A percentile compares a stretch with the other conserved stretches of the same genome.
These are phyloP conservation scores for Blastomyces gilchristii DNA, from an alignment of 2,329 filamentous ascomycete species.

Conservation along the genomic window DNA sequence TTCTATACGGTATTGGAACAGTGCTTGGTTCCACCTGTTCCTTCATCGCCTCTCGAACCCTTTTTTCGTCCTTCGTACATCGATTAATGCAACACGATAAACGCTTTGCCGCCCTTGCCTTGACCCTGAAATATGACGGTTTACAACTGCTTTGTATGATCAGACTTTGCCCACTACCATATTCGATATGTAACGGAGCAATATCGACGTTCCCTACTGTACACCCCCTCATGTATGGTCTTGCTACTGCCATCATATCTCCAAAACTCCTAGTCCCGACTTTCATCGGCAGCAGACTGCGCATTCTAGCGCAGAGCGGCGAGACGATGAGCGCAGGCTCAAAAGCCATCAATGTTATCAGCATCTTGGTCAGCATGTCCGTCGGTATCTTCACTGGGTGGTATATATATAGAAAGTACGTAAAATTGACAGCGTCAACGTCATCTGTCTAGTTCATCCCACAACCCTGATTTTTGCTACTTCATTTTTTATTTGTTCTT, in stretches of 20 bases:
- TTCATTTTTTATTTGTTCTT: background rate
- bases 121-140: slow-evolving; percentile 84
- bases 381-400: slow-evolving; percentile 68
- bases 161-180: slow-evolving; percentile 82
- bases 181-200: slow-evolving; percentile 86
- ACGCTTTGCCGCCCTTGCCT: slow-evolving; percentile 75
- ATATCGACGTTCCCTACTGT: slow-evolving; percentile 90
- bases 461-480: background rate
- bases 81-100: slow-evolving; percentile 70
- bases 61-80: slow-evolving; percentile 70
- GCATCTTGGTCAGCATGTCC: slow-evolving; percentile 60
- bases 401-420: slow-evolving; percentile 65
- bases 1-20: slow-evolving; percentile 68
- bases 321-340: slow-evolving; percentile 71
- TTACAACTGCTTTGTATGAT: slow-evolving; percentile 84
- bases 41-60: slow-evolving; percentile 69
- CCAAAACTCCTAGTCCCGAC: slow-evolving; percentile 87
- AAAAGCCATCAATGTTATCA: slow-evolving; percentile 72
- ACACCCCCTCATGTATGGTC: slow-evolving; percentile 59
- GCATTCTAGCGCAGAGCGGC: slow-evolving; percentile 68
- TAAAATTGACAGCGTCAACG: background rate
- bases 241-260: slow-evolving; percentile 70
- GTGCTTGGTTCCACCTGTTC: slow-evolving; percentile 66
- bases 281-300: slow-evolving; percentile 80
- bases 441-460: background rate